Evolutionary conservation across 1,139 yeast species (phyloP), one percentile per base, ranked within the genome.

Genomic region (Debaryomyces psychrophilus): DNA sequence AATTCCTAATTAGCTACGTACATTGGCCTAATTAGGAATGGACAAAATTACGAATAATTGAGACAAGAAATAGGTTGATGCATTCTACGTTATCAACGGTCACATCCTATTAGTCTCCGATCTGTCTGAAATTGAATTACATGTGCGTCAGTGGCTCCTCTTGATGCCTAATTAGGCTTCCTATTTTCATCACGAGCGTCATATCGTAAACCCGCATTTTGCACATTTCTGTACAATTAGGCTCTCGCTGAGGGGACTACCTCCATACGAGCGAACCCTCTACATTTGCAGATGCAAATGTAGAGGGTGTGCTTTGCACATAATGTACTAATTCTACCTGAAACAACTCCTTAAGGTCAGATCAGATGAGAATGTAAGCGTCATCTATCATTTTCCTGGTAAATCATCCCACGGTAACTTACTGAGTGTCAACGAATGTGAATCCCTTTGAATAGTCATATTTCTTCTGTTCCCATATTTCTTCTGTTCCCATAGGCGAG

Each of bases 21-120:
- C 3, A 17, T 3, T 1, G 35, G 25, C 33, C 41, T 38, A 38
- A 28, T 27, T 28, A 38, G 41, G 41, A 27, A 38, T 18, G 15
- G 14, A 18, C 26, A 14, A 38, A 18, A n/a, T 11, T 18, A 20
- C 17, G 11, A 28, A 20, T 38, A 11, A 25, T n/a, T 11, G 12
- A 12, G 12, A 29, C 14, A 28, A 18, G n/a, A 9, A 28, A 15
- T 38, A 5, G 22, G 14, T 5, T 26, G 20, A 29, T 15, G 20
- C 22, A 20, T 20, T 12, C 14, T 18, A 8, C 17, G 5, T 29
- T 7, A 14, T 14, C 12, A 18, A 15, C 33, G 26, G 23, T 15
- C 25, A 26, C 33, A 37, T 18, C 33, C 20, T 18, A 20, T 20
- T 11, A 33, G 25, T 18, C 25, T n/a, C 15, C 23, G 4, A 5